These are phyloP conservation scores for Fusarium setosum DNA, from an alignment of 2,329 filamentous ascomycete species.

Conservation along the genomic window DNA sequence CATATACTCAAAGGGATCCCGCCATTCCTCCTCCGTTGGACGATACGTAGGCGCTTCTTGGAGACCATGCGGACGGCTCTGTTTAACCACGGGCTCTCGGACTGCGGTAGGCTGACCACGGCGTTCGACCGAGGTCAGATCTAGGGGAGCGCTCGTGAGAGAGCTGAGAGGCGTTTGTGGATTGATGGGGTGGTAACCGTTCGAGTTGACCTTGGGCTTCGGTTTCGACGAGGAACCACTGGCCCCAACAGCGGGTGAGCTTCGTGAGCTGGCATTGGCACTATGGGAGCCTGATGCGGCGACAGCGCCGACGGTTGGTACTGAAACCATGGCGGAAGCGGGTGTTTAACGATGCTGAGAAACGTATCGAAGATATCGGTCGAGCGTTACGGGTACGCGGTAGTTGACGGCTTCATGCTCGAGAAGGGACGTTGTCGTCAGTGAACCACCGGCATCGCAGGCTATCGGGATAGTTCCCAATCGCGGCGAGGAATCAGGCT, in stretches of 20 bases:
- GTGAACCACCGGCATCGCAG: slow-evolving; percentile 41
- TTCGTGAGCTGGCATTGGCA: slow-evolving; percentile 63
- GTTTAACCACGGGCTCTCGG: slow-evolving; percentile 81
- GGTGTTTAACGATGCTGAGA: slow-evolving; percentile 2
- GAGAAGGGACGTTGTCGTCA: slow-evolving; percentile 39
- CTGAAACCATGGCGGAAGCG: slow-evolving; percentile 52
- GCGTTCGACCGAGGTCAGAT: slow-evolving; percentile 90
- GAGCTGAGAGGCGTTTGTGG: slow-evolving; percentile 65
- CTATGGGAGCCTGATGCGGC: slow-evolving; percentile 52
- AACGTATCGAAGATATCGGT: slow-evolving; percentile 27
- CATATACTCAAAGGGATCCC: slow-evolving; percentile 93
- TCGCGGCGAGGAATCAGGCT: slow-evolving; percentile 26
- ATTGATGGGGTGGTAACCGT: slow-evolving; percentile 64
- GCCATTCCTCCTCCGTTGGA: slow-evolving; percentile 94
- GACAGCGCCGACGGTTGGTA: slow-evolving; percentile 51
- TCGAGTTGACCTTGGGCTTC: slow-evolving; percentile 65
- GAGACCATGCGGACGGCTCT: slow-evolving; percentile 83
- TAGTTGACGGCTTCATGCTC: slow-evolving; percentile 41
- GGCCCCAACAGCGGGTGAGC: slow-evolving; percentile 59
- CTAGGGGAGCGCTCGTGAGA: slow-evolving; percentile 73
- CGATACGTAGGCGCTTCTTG: slow-evolving; percentile 91
- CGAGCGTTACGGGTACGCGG: slow-evolving; percentile 33
- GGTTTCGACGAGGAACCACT: slow-evolving; percentile 54
- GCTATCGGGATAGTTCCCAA: slow-evolving; percentile 21
- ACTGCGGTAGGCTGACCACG: slow-evolving; percentile 83